Base-by-base conservation (phyloP, 345 rosid genomes). In the Hypericum perforatum region DNA sequence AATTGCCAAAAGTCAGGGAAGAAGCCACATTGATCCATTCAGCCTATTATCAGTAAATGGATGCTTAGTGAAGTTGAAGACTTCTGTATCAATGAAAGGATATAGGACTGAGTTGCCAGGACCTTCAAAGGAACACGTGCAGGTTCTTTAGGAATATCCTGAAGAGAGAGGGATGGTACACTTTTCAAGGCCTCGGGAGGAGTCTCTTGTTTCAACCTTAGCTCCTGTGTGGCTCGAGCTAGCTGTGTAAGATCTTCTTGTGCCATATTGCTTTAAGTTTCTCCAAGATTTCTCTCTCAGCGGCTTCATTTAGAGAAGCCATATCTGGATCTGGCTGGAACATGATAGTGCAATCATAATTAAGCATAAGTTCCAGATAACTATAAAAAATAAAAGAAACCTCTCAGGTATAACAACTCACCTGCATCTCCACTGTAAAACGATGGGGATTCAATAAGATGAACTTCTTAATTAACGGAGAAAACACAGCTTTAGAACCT, bases 351-450 rank as follows among this genome's bases (percentile, higher is more conserved):
- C 11, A 16, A 52, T 66, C 56, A 43, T 60, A 56, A 63, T 66
- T 49, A 45, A 12, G 12, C 56, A 50, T 5, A 59, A 41, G 10
- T 49, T 55, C 40, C 38, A 61, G 37, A 56, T 8, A 61, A 40
- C 9, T 43, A 39, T 40, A 63, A 43, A 37, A 54, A 58, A 8
- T 13, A 5, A 62, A 65, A 16, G 44, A n/a, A n/a, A n/a, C n/a
- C n/a, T n/a, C 45, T 7, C 52, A 38, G 54, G n/a, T 10, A 41
- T 43, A 53, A 55, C 29, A 45, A 12, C 42, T 53, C 65, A 83
- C 97, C 98, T 84, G 90, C 96, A 92, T 85, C 78, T 92, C 96
- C 47, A 92, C 75, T 12, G 92, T 80, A 70, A 85, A 96, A 64
- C 78, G 67, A 70, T 92, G 98, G 5, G 79, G 73, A 71, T 88